Conservation (phyloP, 1,139 yeast species). For the Suhomyces guaymorum region DNA sequence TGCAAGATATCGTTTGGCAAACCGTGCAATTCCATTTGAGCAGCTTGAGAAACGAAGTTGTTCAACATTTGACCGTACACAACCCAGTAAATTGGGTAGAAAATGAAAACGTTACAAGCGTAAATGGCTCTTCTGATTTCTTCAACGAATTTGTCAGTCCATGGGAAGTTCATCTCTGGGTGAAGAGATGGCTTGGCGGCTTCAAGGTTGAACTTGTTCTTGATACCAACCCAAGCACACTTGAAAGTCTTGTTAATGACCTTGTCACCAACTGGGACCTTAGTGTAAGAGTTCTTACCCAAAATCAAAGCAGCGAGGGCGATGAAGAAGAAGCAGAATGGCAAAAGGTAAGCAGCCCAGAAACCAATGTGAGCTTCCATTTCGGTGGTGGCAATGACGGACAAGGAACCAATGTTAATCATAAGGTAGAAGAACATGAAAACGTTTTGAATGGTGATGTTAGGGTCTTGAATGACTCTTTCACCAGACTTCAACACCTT, state of each 20-base stretch:
- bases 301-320: slow-evolving; percentile 56
- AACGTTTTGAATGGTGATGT: slow-evolving; percentile 29
- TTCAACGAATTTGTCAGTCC: slow-evolving; percentile 64
- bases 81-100: slow-evolving; percentile 67
- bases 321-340: slow-evolving; percentile 65
- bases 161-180: slow-evolving; percentile 48
- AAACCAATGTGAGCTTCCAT: slow-evolving; percentile 27
- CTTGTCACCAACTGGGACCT: slow-evolving; percentile 63
- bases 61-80: slow-evolving; percentile 67
- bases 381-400: slow-evolving; percentile 29
- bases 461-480: slow-evolving; percentile 28
- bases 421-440: slow-evolving; percentile 31
- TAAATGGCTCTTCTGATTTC: slow-evolving; percentile 58
- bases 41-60: slow-evolving; percentile 67
- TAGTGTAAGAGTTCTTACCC: slow-evolving; percentile 60
- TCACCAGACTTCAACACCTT: slow-evolving; percentile 28
- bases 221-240: slow-evolving; percentile 46
- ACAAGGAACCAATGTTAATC: slow-evolving; percentile 29
- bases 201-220: slow-evolving; percentile 52
- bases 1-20: slow-evolving; percentile 69
- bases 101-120: slow-evolving; percentile 64
- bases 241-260: slow-evolving; percentile 59
- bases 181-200: slow-evolving; percentile 55
- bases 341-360: slow-evolving; percentile 45
- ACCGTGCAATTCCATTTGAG: slow-evolving; percentile 61